phyloP scores from a whole-genome alignment of 345 rosid genomes.

The Linum trigynum region DNA sequence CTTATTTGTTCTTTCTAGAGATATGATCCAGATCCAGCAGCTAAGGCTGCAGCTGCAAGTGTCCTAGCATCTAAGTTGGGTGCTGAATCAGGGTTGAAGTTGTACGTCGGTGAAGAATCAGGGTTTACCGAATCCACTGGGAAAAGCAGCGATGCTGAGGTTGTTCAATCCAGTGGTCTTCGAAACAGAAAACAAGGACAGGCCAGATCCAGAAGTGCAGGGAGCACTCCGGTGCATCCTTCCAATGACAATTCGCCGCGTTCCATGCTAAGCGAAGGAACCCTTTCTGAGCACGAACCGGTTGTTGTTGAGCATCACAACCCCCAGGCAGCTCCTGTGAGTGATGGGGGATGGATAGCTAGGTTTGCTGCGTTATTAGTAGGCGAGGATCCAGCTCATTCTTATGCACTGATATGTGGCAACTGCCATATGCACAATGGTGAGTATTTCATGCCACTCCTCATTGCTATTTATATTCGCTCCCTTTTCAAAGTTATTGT shows the following conservation, averaged over 20 bases:
- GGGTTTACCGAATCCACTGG: constrained; percentile 34
- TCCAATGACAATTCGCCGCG: constrained; percentile 34
- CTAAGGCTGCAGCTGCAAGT: constrained; percentile 94
- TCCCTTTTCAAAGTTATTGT: background rate
- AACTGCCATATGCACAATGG: constrained; percentile 95
- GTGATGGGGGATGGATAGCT: constrained; percentile 79
- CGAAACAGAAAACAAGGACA: constrained; percentile 59
- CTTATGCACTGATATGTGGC: constrained; percentile 90
- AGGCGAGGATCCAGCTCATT: constrained; percentile 90
- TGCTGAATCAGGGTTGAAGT: constrained; percentile 82
- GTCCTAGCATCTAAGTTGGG: constrained; percentile 95
- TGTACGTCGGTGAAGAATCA: constrained; percentile 58
- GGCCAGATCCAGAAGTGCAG: constrained; percentile 41
- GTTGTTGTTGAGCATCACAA: constrained; percentile 54
- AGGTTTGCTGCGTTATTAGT: constrained; percentile 86
- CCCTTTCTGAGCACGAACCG: constrained; percentile 36
- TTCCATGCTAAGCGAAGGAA: constrained; percentile 29
- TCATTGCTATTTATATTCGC: no score
- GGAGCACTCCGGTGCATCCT: constrained; percentile 32
- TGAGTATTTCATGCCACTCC: constrained; percentile 18
- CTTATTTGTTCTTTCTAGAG: constrained; percentile 36
- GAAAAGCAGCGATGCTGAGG: constrained; percentile 60
- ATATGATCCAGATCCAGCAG: constrained; percentile 96
- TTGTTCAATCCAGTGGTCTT: constrained; percentile 53
- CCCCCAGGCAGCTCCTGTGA: constrained; percentile 42